phyloP scores from a whole-genome alignment of 1,139 yeast species.

The Blastobotrys ciferrii region DNA sequence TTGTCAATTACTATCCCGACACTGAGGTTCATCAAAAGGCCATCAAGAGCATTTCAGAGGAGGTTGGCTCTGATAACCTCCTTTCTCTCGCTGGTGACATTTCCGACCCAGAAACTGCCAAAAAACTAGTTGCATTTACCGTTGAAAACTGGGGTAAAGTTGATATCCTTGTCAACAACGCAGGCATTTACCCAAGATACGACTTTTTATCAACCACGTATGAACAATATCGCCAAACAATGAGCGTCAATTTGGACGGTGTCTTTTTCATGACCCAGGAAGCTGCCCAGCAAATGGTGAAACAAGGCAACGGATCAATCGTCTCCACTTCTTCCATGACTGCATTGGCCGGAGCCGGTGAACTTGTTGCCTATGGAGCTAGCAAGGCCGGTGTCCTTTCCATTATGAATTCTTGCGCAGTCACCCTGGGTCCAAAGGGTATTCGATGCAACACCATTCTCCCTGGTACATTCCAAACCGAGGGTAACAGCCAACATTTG shows the following conservation, averaged over 20 bases:
- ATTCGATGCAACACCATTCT: constrained; percentile 15
- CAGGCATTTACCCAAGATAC: constrained; percentile 48
- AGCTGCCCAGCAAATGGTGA: constrained; percentile 24
- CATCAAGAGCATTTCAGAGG: not conserved
- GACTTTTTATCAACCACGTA: constrained; percentile 12
- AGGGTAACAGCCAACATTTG: constrained; percentile 35
- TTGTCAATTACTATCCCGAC: constrained; percentile 30
- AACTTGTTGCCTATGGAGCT: constrained; percentile 14
- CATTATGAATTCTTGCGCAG: constrained; percentile 15
- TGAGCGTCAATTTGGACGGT: constrained; percentile 27
- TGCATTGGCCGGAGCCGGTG: constrained; percentile 30
- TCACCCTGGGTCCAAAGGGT: constrained; percentile 15
- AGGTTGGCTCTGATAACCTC: not conserved
- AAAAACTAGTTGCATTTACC: not conserved
- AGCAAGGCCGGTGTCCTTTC: constrained; percentile 16
- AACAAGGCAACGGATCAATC: constrained; percentile 30
- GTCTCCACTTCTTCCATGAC: constrained; percentile 45
- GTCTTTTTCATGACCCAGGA: constrained; percentile 27
- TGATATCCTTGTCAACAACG: constrained; percentile 75
- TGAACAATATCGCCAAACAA: constrained; percentile 19
- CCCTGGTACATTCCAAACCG: constrained; percentile 16
- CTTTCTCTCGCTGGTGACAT: not conserved
- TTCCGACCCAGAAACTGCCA: not conserved
- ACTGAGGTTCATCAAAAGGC: not conserved
- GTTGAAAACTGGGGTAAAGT: constrained; percentile 29